These are phyloP conservation scores for Starmera caribaea DNA, from an alignment of 805 yeast species.

Conservation along the genomic window DNA sequence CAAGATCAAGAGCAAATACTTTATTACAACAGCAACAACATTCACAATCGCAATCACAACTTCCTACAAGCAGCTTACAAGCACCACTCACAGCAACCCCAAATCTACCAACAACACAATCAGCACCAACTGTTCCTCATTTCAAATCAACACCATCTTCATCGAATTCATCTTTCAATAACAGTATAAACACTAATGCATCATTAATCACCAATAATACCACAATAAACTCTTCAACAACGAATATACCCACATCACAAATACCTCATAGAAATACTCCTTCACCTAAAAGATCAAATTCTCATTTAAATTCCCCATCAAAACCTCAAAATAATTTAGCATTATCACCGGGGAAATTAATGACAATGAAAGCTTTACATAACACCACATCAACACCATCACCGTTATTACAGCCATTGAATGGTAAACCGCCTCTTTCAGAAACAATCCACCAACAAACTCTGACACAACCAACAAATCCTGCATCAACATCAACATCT, in stretches of 20 bases:
- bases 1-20: conserved; percentile 23
- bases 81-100: conserved; percentile 3
- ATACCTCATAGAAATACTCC: conserved; percentile 28
- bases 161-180: background rate
- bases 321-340: conserved; percentile 11
- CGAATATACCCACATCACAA: conserved; percentile 12
- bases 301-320: conserved; percentile 21
- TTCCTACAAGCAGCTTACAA: conserved; percentile 2
- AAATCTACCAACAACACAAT: background rate
- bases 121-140: background rate
- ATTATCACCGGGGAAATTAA: conserved; percentile 29
- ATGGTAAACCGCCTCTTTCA: conserved; percentile 3
- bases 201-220: background rate
- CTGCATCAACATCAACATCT: background rate
- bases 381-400: conserved; percentile 13
- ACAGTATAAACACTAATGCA: conserved; percentile 11
- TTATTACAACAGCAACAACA: conserved; percentile 11
- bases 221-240: background rate
- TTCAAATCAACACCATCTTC: background rate
- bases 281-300: conserved; percentile 32
- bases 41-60: conserved; percentile 9
- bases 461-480: conserved; percentile 10
- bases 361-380: conserved; percentile 27
- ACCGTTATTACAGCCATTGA: conserved; percentile 24
- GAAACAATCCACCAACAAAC: conserved; percentile 9